These are phyloP conservation scores for Yarrowia divulgata DNA, from an alignment of 805 yeast genomes.

Conservation along the genomic window DNA sequence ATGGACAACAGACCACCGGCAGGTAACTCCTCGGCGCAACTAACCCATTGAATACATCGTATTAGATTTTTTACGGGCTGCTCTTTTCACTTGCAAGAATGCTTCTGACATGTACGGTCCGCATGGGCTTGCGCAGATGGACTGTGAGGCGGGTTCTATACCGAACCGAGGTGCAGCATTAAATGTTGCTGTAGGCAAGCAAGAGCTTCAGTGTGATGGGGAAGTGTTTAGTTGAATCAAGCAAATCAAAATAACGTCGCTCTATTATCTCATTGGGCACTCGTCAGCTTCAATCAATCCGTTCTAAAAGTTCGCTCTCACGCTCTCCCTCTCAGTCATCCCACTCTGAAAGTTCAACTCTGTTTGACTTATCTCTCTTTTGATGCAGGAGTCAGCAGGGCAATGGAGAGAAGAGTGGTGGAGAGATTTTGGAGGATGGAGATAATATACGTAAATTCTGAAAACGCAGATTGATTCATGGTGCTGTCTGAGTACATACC, in stretches of 20 bases:
- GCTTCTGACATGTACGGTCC: neutral
- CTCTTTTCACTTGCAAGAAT: neutral
- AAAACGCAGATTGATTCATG: too few relatives aligned
- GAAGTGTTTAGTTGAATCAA: too few relatives aligned
- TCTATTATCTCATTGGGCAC: too few relatives aligned
- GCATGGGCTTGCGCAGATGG: conserved; percentile 23
- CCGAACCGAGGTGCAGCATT: conserved; percentile 30
- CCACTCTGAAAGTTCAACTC: neutral
- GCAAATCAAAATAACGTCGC: too few relatives aligned
- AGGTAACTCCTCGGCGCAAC: neutral
- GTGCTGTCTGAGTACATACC: too few relatives aligned
- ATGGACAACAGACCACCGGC: too few relatives aligned
- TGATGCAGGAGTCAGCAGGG: conserved; percentile 30
- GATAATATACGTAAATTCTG: too few relatives aligned
- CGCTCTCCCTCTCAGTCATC: neutral
- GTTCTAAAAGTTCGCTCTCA: neutral
- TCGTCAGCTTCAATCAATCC: too few relatives aligned
- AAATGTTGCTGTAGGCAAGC: too few relatives aligned
- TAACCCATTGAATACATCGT: neutral
- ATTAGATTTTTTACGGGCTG: neutral
- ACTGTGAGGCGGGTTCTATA: conserved; percentile 16
- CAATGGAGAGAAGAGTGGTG: neutral
- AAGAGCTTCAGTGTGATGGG: too few relatives aligned
- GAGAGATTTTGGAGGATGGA: neutral
- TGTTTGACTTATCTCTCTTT: conserved; percentile 1